Evolutionary conservation across 139 green algal species (phyloP).

Genomic region (Closterium sp.): DNA sequence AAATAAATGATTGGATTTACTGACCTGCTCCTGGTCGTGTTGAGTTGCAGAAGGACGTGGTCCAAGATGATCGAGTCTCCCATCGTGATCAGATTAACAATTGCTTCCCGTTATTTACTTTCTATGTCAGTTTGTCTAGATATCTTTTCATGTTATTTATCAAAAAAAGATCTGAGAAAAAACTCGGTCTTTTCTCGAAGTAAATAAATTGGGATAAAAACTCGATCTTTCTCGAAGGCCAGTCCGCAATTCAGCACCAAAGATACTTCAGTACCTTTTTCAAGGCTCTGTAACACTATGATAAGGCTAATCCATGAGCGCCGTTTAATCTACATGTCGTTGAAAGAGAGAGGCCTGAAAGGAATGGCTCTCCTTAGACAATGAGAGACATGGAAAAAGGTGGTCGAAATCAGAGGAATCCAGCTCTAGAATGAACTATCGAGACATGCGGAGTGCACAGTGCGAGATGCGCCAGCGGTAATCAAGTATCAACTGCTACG

Average conservation of each 20-base stretch:
- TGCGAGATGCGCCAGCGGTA: neutral
- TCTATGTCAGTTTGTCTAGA: neutral
- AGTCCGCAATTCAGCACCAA: neutral
- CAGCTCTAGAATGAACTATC: neutral
- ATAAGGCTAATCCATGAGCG: neutral
- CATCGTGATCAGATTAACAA: neutral
- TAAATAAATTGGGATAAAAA: no score
- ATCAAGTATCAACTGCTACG: neutral
- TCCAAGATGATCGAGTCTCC: neutral
- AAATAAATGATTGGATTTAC: neutral
- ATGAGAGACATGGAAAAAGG: neutral
- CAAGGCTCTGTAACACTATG: neutral
- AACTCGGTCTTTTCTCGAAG: no score
- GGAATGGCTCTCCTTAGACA: neutral
- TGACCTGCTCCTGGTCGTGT: neutral
- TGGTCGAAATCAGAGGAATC: neutral
- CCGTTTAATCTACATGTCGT: neutral
- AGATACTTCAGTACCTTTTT: neutral
- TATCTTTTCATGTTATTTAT: neutral
- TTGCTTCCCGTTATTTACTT: neutral
- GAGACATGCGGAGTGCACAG: neutral
- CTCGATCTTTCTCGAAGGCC: neutral
- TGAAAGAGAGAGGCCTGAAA: neutral
- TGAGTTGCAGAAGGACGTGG: neutral
- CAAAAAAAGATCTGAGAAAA: no score